Conservation (phyloP, 495 filamentous ascomycete species). For the Pseudomonodictys pantanalensis region DNA sequence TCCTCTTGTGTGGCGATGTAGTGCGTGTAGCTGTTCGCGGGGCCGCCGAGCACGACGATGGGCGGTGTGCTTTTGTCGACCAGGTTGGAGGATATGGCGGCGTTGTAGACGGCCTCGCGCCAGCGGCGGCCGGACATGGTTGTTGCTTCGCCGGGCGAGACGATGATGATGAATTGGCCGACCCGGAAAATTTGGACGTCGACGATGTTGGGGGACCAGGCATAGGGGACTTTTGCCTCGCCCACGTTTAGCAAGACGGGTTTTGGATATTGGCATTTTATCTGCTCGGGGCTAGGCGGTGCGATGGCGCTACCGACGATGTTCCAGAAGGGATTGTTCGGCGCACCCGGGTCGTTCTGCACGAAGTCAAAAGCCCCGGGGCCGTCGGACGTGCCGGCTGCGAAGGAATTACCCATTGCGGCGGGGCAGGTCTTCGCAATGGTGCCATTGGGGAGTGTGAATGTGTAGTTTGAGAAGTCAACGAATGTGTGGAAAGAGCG, state of each 20-base stretch:
- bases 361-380: slow-evolving; percentile 94
- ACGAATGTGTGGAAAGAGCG: slow-evolving; percentile 43
- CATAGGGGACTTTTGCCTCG: slow-evolving; percentile 72
- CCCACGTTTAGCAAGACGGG: slow-evolving; percentile 89
- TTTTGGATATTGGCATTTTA: slow-evolving; percentile 76
- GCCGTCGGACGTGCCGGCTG: slow-evolving; percentile 90
- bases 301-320: slow-evolving; percentile 72
- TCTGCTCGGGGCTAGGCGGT: slow-evolving; percentile 66
- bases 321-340: slow-evolving; percentile 80
- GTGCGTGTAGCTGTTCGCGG: slow-evolving; percentile 93
- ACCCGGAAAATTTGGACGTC: slow-evolving; percentile 87
- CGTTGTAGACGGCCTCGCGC: slow-evolving; percentile 69
- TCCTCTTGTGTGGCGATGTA: slow-evolving; percentile 94
- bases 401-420: slow-evolving; percentile 92
- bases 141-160: slow-evolving; percentile 86
- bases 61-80: slow-evolving; percentile 46
- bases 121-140: slow-evolving; percentile 95
- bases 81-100: slow-evolving; percentile 51
- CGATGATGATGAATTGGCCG: slow-evolving; percentile 82
- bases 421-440: slow-evolving; percentile 76
- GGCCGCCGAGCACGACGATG: slow-evolving; percentile 84
- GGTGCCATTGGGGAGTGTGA: slow-evolving; percentile 72
- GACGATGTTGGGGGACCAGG: slow-evolving; percentile 90
- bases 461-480: slow-evolving; percentile 66
- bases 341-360: slow-evolving; percentile 70